Evolutionary conservation across 768 basidiomycete genomes (phyloP).

Genomic region (Rhodosporidiobolus odoratus): DNA sequence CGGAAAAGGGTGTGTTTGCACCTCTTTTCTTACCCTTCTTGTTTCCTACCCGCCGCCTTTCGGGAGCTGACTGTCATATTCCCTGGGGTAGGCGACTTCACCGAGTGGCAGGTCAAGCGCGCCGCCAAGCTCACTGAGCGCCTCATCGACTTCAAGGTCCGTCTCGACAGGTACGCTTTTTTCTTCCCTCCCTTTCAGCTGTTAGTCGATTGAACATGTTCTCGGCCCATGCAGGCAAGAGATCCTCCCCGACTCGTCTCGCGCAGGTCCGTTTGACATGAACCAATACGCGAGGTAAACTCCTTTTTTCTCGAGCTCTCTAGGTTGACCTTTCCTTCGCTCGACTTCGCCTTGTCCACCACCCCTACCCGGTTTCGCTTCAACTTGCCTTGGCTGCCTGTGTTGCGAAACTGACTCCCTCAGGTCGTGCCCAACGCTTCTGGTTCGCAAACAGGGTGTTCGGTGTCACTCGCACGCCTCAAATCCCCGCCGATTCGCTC

Average conservation of each 20-base stretch:
- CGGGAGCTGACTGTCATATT: neutral
- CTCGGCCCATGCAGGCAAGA: conserved; percentile 55
- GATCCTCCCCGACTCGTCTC: conserved; percentile 63
- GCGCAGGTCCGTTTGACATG: conserved; percentile 59
- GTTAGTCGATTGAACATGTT: neutral
- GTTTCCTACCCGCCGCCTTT: too few relatives aligned
- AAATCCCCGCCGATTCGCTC: conserved; percentile 60
- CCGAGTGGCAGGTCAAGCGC: conserved; percentile 76
- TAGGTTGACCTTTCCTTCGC: conserved; percentile 15
- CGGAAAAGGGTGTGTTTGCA: conserved; percentile 23
- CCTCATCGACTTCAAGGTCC: conserved; percentile 63
- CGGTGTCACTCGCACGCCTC: conserved; percentile 71
- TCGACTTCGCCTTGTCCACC: conserved; percentile 2
- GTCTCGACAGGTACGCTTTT: conserved; percentile 34
- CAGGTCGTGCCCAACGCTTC: conserved; percentile 39
- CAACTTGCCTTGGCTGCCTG: neutral
- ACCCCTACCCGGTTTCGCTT: conserved; percentile 10
- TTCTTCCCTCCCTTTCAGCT: too few relatives aligned
- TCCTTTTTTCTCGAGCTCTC: neutral
- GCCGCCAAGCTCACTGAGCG: conserved; percentile 75
- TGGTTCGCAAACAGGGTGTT: conserved; percentile 52
- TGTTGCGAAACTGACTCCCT: conserved; percentile 13
- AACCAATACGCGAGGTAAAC: conserved; percentile 48
- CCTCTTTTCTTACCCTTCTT: neutral
- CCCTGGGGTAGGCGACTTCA: conserved; percentile 49